These are phyloP conservation scores for Carex cristatella DNA, from an alignment of 176 grass and related monocot genomes.

Conservation along the genomic window DNA sequence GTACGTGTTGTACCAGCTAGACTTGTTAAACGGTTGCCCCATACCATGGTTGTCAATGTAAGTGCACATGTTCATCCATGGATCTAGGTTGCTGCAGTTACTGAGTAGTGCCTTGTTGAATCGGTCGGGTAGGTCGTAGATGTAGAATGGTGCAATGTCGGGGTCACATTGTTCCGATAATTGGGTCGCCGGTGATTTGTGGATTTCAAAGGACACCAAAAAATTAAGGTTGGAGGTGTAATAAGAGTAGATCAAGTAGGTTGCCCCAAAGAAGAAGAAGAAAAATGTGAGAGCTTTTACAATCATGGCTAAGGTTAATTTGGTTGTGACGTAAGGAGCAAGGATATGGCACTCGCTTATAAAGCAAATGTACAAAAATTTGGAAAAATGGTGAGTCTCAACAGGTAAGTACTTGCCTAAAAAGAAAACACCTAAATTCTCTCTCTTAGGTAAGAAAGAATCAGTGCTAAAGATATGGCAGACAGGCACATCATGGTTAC, in stretches of 20 bases:
- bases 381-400: too few species aligned
- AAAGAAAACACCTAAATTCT: too few species aligned
- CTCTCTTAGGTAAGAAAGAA: too few species aligned
- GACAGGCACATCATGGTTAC: too few species aligned
- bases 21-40: constrained; percentile 9
- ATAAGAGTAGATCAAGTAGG: background rate
- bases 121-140: constrained; percentile 20
- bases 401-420: too few species aligned
- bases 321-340: background rate
- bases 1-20: constrained; percentile 31
- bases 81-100: constrained; percentile 15
- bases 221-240: background rate
- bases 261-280: background rate
- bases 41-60: constrained; percentile 23
- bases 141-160: constrained; percentile 20
- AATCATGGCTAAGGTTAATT: background rate
- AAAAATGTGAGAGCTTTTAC: background rate
- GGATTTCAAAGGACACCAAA: background rate
- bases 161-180: background rate
- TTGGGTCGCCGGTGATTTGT: background rate
- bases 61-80: constrained; percentile 9
- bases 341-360: background rate
- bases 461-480: too few species aligned
- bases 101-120: constrained; percentile 25
- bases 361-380: background rate